A percentile compares a stretch with the other conserved stretches of the same genome.
Conservation (phyloP, 305 asterid species). For the Nicotiana rustica region DNA sequence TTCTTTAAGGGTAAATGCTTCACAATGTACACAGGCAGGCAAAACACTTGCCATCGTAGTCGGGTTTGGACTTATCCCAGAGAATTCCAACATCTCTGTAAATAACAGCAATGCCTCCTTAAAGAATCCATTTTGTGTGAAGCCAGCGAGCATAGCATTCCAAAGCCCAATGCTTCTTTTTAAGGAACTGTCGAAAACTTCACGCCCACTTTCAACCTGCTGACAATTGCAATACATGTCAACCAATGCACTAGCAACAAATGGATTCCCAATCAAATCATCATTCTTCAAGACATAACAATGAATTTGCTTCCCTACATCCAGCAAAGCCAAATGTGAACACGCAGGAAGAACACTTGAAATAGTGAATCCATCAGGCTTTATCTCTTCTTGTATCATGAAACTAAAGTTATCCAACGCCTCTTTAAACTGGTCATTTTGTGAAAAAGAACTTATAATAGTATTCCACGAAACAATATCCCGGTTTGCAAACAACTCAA, state of each 20-base stretch:
- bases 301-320: conserved; percentile 75
- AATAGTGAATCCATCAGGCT: conserved; percentile 80
- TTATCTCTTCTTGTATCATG: conserved; percentile 65
- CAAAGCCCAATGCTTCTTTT: conserved; percentile 67
- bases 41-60: conserved; percentile 85
- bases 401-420: conserved; percentile 63
- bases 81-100: conserved; percentile 55
- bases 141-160: conserved; percentile 95
- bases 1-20: conserved; percentile 68
- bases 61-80: conserved; percentile 64
- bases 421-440: conserved; percentile 61
- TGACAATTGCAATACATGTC: conserved; percentile 93
- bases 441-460: conserved; percentile 62
- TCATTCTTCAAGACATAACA: conserved; percentile 67
- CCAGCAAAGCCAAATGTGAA: conserved; percentile 76
- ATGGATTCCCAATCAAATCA: conserved; percentile 64
- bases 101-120: conserved; percentile 63
- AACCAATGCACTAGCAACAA: conserved; percentile 79
- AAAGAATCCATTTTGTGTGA: conserved; percentile 73
- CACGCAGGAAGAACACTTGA: conserved; percentile 89
- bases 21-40: conserved; percentile 83
- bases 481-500: conserved; percentile 53
- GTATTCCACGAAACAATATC: conserved; percentile 94
- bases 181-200: conserved; percentile 57
- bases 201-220: conserved; percentile 59